Conservation (phyloP, 164 flowering plant genomes). For the Protea cynaroides region DNA sequence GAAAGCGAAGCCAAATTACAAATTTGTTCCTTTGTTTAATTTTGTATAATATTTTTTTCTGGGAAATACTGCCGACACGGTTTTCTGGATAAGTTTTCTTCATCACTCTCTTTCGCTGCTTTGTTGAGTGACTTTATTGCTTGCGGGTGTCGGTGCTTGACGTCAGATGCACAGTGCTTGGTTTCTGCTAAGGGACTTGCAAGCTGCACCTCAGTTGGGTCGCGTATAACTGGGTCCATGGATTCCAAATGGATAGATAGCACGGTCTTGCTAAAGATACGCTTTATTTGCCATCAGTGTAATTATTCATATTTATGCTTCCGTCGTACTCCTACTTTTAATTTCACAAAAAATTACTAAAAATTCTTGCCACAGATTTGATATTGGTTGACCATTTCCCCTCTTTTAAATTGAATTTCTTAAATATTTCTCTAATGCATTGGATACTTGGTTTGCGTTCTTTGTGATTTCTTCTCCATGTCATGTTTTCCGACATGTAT, state of each 20-base stretch:
- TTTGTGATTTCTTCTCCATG: too few species aligned
- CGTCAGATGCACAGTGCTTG: background rate
- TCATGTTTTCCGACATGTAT: too few species aligned
- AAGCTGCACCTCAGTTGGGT: background rate
- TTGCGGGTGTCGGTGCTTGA: constrained; percentile 5
- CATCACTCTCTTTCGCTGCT: background rate
- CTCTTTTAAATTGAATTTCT: too few species aligned
- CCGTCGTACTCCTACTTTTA: background rate
- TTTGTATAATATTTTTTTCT: background rate
- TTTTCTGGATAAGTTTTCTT: background rate
- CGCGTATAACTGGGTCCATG: background rate
- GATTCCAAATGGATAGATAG: background rate
- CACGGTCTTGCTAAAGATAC: background rate
- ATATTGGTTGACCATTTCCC: too few species aligned
- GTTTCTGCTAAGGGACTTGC: background rate
- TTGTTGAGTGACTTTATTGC: background rate
- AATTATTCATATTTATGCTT: too few species aligned
- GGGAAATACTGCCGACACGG: background rate
- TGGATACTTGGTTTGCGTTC: too few species aligned
- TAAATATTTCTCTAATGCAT: too few species aligned
- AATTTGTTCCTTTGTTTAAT: background rate
- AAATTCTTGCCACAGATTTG: too few species aligned
- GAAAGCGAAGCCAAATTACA: background rate
- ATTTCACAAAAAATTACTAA: too few species aligned
- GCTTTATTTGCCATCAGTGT: background rate